These are phyloP conservation scores for Daedaleopsis nitida DNA, from an alignment of 768 basidiomycete genomes.

Conservation along the genomic window DNA sequence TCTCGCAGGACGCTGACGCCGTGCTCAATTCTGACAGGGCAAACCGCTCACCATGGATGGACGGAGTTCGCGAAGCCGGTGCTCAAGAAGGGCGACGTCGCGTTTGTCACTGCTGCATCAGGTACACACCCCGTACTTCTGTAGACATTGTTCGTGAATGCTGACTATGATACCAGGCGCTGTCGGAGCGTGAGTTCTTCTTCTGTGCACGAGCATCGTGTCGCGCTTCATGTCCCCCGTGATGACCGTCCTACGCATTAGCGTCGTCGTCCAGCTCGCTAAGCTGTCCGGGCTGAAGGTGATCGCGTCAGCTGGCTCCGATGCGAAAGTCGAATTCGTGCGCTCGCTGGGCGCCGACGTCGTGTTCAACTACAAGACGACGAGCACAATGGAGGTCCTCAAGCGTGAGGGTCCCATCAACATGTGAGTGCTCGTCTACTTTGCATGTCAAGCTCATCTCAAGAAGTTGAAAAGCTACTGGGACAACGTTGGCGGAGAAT, in stretches of 20 bases:
- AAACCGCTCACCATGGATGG: conserved; percentile 42
- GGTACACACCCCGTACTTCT: conserved; percentile 22
- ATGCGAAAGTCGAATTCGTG: conserved; percentile 70
- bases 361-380: conserved; percentile 75
- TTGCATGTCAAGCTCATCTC: no score
- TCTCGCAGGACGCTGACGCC: neutral
- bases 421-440: conserved; percentile 29
- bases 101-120: conserved; percentile 49
- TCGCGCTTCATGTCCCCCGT: no score
- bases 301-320: conserved; percentile 52
- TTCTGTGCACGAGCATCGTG: no score
- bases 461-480: conserved; percentile 22
- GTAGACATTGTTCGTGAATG: no score
- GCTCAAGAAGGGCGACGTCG: conserved; percentile 44
- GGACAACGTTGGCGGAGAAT: conserved; percentile 33
- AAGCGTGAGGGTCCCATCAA: conserved; percentile 58
- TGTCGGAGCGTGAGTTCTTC: conserved; percentile 58
- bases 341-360: conserved; percentile 66
- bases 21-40: conserved; percentile 18
- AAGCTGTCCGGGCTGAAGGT: conserved; percentile 45
- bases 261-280: conserved; percentile 42
- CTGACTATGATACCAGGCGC: conserved; percentile 22
- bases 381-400: conserved; percentile 52
- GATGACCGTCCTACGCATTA: neutral
- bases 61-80: conserved; percentile 36